phyloP scores from a whole-genome alignment of 345 rosid species.

The Eucalyptus marginata region DNA sequence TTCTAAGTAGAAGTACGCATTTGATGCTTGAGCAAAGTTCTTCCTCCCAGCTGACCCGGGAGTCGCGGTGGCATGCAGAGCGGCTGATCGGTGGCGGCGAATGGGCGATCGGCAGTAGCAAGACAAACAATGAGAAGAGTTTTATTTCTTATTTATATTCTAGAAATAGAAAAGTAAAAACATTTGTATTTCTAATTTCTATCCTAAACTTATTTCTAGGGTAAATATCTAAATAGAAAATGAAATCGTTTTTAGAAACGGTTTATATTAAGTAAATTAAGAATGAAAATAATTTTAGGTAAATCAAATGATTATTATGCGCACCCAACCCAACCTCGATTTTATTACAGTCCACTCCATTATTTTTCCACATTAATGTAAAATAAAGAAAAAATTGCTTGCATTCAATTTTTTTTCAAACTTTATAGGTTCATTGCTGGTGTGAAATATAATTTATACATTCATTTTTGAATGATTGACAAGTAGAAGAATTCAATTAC shows the following conservation, averaged over 20 bases:
- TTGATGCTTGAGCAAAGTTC: too few species aligned
- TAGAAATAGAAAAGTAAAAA: too few species aligned
- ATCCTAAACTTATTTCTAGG: too few species aligned
- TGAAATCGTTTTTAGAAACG: too few species aligned
- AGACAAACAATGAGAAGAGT: too few species aligned
- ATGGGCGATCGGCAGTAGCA: accelerated
- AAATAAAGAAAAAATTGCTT: neutral
- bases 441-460: neutral
- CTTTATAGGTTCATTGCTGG: accelerated
- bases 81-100: accelerated
- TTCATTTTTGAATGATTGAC: neutral
- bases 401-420: neutral
- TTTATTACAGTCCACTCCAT: neutral
- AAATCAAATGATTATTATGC: accelerated
- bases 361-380: neutral
- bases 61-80: accelerated
- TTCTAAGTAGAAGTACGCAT: too few species aligned
- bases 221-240: too few species aligned
- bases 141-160: too few species aligned
- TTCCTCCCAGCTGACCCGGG: accelerated
- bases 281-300: too few species aligned
- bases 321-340: neutral
- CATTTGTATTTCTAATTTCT: too few species aligned
- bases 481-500: neutral
- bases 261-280: too few species aligned